A percentile compares a stretch with the other conserved stretches of the same genome.
phyloP scores from a whole-genome alignment of 768 basidiomycete genomes.

The Mycena metata region DNA sequence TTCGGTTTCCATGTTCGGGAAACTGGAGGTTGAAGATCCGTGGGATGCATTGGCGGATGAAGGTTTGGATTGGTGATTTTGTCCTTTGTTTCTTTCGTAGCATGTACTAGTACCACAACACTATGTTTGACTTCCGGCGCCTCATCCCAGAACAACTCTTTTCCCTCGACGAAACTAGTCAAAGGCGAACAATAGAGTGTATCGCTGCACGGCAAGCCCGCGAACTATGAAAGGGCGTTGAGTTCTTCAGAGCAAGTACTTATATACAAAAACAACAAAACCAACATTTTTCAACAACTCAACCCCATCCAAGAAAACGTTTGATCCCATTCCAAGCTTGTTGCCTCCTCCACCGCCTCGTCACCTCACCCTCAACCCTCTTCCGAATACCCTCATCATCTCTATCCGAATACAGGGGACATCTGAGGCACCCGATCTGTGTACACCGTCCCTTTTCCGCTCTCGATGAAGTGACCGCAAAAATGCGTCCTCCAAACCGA shows the following conservation, averaged over 20 bases:
- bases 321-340: slow-evolving; percentile 25
- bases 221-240: slow-evolving; percentile 18
- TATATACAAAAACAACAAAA: slow-evolving; percentile 15
- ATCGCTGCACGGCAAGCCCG: too few relatives aligned
- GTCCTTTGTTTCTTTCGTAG: too few relatives aligned
- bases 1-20: too few relatives aligned
- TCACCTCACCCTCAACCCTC: slow-evolving; percentile 26
- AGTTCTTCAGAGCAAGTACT: background rate
- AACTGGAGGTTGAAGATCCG: too few relatives aligned
- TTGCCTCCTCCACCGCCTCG: slow-evolving; percentile 23
- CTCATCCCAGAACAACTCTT: background rate
- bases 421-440: slow-evolving; percentile 15
- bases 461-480: slow-evolving; percentile 22
- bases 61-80: too few relatives aligned
- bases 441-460: slow-evolving; percentile 19
- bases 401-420: slow-evolving; percentile 25
- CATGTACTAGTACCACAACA: too few relatives aligned
- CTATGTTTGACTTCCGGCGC: too few relatives aligned
- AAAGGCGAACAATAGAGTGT: too few relatives aligned
- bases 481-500: slow-evolving; percentile 25
- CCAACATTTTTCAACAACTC: slow-evolving; percentile 8
- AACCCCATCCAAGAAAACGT: slow-evolving; percentile 26
- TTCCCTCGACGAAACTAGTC: slow-evolving; percentile 7
- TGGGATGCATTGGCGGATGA: too few relatives aligned
- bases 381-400: slow-evolving; percentile 27